Evolutionary conservation across 768 basidiomycete genomes (phyloP).

Genomic region (Chiua virens): DNA sequence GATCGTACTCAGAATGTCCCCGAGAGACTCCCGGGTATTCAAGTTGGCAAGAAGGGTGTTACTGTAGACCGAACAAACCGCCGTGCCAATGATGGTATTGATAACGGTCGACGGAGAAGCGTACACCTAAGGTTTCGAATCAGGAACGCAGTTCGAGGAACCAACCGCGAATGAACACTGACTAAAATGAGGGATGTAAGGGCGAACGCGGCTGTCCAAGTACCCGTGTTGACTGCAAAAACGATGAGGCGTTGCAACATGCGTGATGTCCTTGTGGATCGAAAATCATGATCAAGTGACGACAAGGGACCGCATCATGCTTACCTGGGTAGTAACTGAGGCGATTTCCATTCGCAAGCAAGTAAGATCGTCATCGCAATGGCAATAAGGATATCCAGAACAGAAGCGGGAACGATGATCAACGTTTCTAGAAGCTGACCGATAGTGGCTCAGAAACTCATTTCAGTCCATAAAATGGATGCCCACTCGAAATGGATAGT

Average conservation of each 20-base stretch:
- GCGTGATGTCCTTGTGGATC: conserved; percentile 2
- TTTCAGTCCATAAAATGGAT: not conserved
- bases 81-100: too few relatives aligned
- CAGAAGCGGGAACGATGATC: not conserved
- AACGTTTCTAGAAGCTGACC: not conserved
- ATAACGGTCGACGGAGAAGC: too few relatives aligned
- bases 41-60: too few relatives aligned
- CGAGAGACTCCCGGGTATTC: too few relatives aligned
- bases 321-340: too few relatives aligned
- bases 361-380: not conserved
- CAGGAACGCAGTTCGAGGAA: too few relatives aligned
- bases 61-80: too few relatives aligned
- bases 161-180: too few relatives aligned
- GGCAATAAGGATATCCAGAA: not conserved
- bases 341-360: not conserved
- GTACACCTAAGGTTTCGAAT: too few relatives aligned
- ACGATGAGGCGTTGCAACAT: conserved; percentile 8
- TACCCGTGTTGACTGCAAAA: conserved; percentile 27
- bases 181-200: conserved; percentile 37
- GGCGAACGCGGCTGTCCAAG: conserved; percentile 49
- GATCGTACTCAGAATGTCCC: too few relatives aligned
- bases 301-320: too few relatives aligned
- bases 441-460: not conserved
- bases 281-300: too few relatives aligned
- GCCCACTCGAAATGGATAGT: not conserved